Conservation (phyloP, 768 basidiomycete species). For the Chlorophyllum brunneum region DNA sequence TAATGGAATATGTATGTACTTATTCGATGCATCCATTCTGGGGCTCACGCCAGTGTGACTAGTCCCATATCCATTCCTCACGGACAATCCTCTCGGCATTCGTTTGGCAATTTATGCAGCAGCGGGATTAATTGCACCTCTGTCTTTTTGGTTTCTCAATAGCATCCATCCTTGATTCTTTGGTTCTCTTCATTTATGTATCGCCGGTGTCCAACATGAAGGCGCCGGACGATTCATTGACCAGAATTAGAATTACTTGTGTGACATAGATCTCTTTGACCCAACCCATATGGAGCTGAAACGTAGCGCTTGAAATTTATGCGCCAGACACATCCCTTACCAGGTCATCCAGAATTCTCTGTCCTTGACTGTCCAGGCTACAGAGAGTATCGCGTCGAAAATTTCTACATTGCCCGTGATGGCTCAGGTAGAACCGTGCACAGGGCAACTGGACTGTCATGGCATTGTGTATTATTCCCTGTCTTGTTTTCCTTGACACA, state of each 20-base stretch:
- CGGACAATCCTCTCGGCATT: constrained; percentile 44
- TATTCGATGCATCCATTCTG: neutral
- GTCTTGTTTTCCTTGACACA: neutral
- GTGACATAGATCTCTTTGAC: too few species aligned
- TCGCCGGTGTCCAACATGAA: neutral
- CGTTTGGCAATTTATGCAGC: constrained; percentile 59
- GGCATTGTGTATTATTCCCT: constrained; percentile 19
- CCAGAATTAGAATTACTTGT: too few species aligned
- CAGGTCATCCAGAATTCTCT: constrained; percentile 46
- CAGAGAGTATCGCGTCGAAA: constrained; percentile 59
- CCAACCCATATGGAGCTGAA: neutral
- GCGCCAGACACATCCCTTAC: constrained; percentile 26
- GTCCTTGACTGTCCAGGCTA: constrained; percentile 42
- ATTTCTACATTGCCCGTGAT: constrained; percentile 32
- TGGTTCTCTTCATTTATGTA: neutral
- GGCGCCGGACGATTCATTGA: neutral
- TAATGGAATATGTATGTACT: constrained; percentile 48
- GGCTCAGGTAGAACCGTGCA: constrained; percentile 27
- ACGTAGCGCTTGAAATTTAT: constrained; percentile 12
- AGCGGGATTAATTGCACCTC: constrained; percentile 46
- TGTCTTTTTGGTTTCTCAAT: constrained; percentile 60
- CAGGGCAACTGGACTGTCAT: constrained; percentile 28
- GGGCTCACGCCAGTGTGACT: constrained; percentile 1
- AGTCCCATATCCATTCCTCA: constrained; percentile 88
- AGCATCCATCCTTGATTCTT: constrained; percentile 37